phyloP scores from a whole-genome alignment of 768 basidiomycete genomes.

The Termitomyces sp. region DNA sequence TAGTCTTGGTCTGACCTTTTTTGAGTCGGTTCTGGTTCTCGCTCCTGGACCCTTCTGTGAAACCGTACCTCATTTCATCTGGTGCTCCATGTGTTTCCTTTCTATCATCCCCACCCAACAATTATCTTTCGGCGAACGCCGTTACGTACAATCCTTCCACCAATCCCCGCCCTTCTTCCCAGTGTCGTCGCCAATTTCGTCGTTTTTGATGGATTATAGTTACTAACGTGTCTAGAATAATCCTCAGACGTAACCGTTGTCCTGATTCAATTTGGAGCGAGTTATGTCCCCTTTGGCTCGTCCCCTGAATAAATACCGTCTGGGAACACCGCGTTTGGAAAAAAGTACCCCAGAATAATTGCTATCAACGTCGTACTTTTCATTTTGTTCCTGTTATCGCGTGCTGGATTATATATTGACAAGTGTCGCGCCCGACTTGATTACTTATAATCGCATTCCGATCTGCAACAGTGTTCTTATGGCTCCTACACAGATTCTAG shows the following conservation, averaged over 20 bases:
- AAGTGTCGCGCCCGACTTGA: not conserved
- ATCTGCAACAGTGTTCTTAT: constrained; percentile 7
- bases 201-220: not conserved
- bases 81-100: not conserved
- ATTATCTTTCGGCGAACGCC: constrained; percentile 8
- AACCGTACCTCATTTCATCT: not conserved
- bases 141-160: constrained; percentile 1
- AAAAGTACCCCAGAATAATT: constrained; percentile 17
- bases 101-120: constrained; percentile 5
- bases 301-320: constrained; percentile 6
- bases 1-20: not conserved
- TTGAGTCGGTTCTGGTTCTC: not conserved
- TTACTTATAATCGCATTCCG: constrained; percentile 3
- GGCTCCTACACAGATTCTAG: constrained; percentile 27
- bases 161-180: constrained; percentile 5
- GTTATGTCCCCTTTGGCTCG: not conserved
- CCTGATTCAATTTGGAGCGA: not conserved
- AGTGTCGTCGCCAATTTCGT: not conserved
- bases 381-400: not conserved
- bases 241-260: not conserved
- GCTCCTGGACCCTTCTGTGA: constrained; percentile 1
- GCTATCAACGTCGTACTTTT: constrained; percentile 9
- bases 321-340: constrained; percentile 22
- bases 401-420: constrained; percentile 8
- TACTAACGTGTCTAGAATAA: not conserved